Conservation (phyloP, 1,139 yeast species). For the Geotrichum histeridarum region DNA sequence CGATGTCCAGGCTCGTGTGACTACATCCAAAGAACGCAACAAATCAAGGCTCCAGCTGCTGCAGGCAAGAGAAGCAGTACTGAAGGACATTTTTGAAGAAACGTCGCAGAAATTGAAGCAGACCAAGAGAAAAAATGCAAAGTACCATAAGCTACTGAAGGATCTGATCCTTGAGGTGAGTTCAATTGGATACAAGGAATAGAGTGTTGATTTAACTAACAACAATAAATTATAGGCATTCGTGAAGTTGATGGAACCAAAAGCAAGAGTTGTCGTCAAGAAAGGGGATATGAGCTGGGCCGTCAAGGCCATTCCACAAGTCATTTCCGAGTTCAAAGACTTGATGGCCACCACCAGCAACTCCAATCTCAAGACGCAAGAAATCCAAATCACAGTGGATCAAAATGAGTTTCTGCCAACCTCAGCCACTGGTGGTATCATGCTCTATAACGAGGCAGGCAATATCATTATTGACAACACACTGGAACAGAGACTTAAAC, state of each 20-base stretch:
- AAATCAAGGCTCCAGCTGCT: conserved; percentile 89
- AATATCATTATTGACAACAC: conserved; percentile 90
- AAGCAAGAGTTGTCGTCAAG: conserved; percentile 49
- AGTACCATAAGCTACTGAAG: conserved; percentile 64
- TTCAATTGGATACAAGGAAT: not conserved
- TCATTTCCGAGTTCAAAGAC: conserved; percentile 58
- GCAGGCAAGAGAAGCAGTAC: conserved; percentile 76
- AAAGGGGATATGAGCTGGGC: conserved; percentile 42
- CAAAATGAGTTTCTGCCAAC: conserved; percentile 53
- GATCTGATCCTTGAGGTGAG: conserved; percentile 74
- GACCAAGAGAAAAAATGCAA: conserved; percentile 48
- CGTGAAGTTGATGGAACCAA: conserved; percentile 62
- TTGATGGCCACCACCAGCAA: conserved; percentile 33
- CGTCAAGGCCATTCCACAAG: conserved; percentile 56
- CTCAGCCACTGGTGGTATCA: conserved; percentile 77
- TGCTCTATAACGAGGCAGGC: conserved; percentile 64
- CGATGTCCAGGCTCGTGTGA: conserved; percentile 86
- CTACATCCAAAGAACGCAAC: conserved; percentile 91
- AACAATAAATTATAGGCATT: conserved; percentile 21
- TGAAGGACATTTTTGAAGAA: conserved; percentile 66
- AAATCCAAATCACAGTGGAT: conserved; percentile 42
- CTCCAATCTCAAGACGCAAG: conserved; percentile 15
- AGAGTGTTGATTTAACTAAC: not conserved
- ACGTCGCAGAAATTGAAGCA: conserved; percentile 58
- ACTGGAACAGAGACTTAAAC: conserved; percentile 82